Base-by-base conservation (phyloP, 2,329 filamentous ascomycete species). In the Epichloe brachyelytri region DNA sequence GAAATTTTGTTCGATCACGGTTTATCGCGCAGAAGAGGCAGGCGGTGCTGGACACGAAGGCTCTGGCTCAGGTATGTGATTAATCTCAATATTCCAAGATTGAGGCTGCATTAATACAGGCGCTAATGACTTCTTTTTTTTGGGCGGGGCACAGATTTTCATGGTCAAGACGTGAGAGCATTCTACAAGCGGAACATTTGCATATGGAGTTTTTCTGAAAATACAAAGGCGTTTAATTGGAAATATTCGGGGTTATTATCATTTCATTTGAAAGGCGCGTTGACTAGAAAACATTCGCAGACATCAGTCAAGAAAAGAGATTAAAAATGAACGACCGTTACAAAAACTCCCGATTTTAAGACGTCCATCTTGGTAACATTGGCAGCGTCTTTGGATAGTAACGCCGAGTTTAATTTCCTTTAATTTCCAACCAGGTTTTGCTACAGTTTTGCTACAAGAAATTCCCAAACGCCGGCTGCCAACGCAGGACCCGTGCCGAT, bases 1-100 rank as follows among this genome's bases (percentile, higher is more conserved):
- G 88, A 56, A 86, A 90, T 64, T 78, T 85, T 50, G 80, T 90
- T 45, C 76, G 91, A 56, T 82, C 86, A 58, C 78, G 88, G 54
- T 88, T 90, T 66, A 95, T 97, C 61, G 85, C 85, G 51, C 87
- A 93, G 60, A 97, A 97, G 73, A 83, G 82, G 60, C 80, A 84
- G 71, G 89, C 90, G 2, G 78, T 89, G 53, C 78, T 88, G 71
- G 86, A 96, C 65, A 77, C 83, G 46, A 82, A 85, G 62, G 87
- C 89, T 14, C 69, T 97, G 62, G 91, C 90, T 65, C 89, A 96
- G 81, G 86, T 90, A 70, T 66, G 72, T 56, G 34, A 20, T 39
- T 43, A 14, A 38, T 15, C 19, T 12, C 20, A 30, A 0, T 30
- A 30, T 11, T 11, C 10, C 10, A 30, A 30, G 3, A 11, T 4